Base-by-base conservation (phyloP, 371 early-diverging fungal genomes). In the Apophysomyces variabilis region DNA sequence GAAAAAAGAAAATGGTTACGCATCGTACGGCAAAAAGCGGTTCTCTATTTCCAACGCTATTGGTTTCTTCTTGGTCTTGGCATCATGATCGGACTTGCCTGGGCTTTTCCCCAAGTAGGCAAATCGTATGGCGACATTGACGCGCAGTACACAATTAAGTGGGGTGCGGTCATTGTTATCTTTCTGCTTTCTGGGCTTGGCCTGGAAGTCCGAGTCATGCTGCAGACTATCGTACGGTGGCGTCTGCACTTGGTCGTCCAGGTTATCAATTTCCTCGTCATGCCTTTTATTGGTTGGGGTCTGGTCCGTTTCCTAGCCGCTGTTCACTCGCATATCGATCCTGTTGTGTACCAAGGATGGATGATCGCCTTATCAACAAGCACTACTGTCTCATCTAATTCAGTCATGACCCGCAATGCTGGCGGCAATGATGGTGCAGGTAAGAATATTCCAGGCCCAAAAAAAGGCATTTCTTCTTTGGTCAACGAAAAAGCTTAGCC, bases 311-410 rank as follows among this genome's bases (percentile, higher is more conserved):
- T 89, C 60, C 71, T 91, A 45, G 71, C 78, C 5, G n/a, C 63
- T 1, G 79, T 80, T 0, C 66, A 75, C 39, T 79, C 87, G 14
- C 38, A 76, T 12, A 71, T 92, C 50, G 84, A 88, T 57, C 62
- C 65, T 14, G 76, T 81, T 0, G 80, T 92, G 0, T 75, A 89
- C 62, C 84, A 86, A 43, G 92, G 91, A 11, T 79, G 89, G 73
- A 78, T 90, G 21, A 86, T 92, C 63, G 87, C 89, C n/a, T 75
- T 86, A 32, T 84, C 88, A 0, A 90, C 88, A 4, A 91, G 91
- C 7, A 91, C 93, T 0, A 92, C 93, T 1, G 89, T 92, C 43
- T 88, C 90, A 7, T 91, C 93, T 13, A 91, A 91, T 71, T 86
- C 87, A 1, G 82, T 91, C 69, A 91, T 91, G 91, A 92, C 93